These are phyloP conservation scores for Triticum dicoccoides DNA, from an alignment of 176 grass and related monocot species.

Conservation along the genomic window DNA sequence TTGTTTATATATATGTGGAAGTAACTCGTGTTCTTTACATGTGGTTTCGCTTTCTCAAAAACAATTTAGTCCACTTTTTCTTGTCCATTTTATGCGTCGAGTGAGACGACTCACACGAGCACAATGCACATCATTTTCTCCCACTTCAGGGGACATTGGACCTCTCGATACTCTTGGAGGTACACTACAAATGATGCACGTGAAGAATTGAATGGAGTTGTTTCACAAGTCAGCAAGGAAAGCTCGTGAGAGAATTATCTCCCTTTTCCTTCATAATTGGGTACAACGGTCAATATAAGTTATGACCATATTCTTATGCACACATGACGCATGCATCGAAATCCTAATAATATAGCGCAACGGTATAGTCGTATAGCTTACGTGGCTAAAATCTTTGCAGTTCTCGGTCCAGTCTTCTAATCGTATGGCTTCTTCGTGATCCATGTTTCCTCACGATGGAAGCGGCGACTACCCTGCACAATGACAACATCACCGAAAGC, in stretches of 20 bases:
- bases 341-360: background rate
- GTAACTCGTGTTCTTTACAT: background rate
- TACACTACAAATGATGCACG: background rate
- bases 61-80: background rate
- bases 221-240: background rate
- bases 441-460: background rate
- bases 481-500: background rate
- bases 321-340: background rate
- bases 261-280: background rate
- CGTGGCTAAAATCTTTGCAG: background rate
- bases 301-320: conserved; percentile 1
- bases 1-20: background rate
- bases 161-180: background rate
- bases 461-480: background rate
- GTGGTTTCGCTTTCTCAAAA: background rate
- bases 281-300: background rate
- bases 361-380: background rate
- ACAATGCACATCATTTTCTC: background rate
- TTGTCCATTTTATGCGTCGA: background rate
- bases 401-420: background rate
- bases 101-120: background rate
- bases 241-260: background rate
- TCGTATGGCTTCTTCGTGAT: background rate
- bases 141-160: background rate
- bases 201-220: background rate